phyloP scores from a whole-genome alignment of 2,329 filamentous ascomycete species.

The Lachnellula willkommii region DNA sequence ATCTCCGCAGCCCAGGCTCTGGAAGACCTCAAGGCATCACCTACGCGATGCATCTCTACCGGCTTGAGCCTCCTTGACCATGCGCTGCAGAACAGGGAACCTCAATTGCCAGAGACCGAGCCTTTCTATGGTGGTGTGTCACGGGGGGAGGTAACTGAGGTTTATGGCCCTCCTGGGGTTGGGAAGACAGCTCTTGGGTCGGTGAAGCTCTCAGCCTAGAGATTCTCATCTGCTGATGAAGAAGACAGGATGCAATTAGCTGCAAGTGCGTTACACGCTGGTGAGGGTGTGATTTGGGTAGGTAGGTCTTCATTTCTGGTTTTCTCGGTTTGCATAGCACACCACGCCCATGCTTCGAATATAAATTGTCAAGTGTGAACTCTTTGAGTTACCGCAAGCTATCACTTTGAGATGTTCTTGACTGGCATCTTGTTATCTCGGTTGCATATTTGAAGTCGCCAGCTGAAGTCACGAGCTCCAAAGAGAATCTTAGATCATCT shows the following conservation, averaged over 20 bases:
- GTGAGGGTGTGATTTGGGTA: conserved; percentile 71
- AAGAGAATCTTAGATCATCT: neutral
- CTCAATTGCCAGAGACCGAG: conserved; percentile 9
- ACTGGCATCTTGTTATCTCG: neutral
- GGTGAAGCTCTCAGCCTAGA: neutral
- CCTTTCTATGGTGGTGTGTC: conserved; percentile 52
- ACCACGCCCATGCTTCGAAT: neutral
- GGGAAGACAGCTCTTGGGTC: conserved; percentile 75
- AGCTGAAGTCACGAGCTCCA: neutral
- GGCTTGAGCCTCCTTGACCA: conserved; percentile 50
- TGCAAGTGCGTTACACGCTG: conserved; percentile 55
- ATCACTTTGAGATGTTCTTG: neutral
- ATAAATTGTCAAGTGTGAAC: neutral
- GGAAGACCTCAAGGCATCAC: conserved; percentile 50
- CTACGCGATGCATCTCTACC: conserved; percentile 49
- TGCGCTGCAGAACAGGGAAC: conserved; percentile 35
- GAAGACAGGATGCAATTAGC: conserved; percentile 61
- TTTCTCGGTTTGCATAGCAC: neutral
- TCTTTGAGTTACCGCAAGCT: neutral
- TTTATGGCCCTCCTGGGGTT: conserved; percentile 80
- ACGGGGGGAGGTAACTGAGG: conserved; percentile 74
- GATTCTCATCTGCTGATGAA: neutral
- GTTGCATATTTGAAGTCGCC: neutral
- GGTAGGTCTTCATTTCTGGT: conserved; percentile 43
- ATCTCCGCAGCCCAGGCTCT: conserved; percentile 70